phyloP scores from a whole-genome alignment of 768 basidiomycete species.

The Symmetrospora coprosmae region DNA sequence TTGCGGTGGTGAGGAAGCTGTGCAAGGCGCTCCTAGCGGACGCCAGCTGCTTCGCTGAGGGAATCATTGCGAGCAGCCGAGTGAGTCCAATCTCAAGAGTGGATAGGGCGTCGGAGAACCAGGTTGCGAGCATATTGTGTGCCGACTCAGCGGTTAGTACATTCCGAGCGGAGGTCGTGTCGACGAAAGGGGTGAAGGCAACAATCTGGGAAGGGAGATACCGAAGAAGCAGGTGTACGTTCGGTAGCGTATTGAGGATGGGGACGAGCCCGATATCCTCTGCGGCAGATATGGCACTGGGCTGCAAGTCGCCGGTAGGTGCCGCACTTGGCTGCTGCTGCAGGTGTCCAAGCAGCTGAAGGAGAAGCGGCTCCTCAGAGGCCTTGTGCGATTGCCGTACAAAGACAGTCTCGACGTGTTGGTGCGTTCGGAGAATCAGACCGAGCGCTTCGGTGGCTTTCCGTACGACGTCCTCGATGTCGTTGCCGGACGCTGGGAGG shows the following conservation, averaged over 20 bases:
- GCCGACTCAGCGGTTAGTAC: background rate
- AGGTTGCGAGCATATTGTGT: background rate
- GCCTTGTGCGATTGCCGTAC: background rate
- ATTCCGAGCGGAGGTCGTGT: background rate
- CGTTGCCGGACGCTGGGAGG: background rate
- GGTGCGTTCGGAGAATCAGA: conserved; percentile 13
- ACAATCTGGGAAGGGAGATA: conserved; percentile 29
- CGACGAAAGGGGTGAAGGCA: conserved; percentile 23
- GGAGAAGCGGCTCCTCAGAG: conserved; percentile 1
- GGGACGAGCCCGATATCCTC: conserved; percentile 17
- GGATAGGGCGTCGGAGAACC: conserved; percentile 3
- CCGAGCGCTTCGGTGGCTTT: conserved; percentile 18
- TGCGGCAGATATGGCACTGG: background rate
- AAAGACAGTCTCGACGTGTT: background rate
- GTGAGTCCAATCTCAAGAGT: background rate
- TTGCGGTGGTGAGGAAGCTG: background rate
- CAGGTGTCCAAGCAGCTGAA: conserved; percentile 8
- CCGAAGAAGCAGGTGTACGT: conserved; percentile 25
- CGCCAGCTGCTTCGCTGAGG: conserved; percentile 10
- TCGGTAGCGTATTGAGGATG: conserved; percentile 27
- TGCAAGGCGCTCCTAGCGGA: conserved; percentile 8
- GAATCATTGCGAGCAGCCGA: background rate
- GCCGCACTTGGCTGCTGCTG: conserved; percentile 2
- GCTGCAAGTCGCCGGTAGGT: background rate
- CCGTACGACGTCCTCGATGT: conserved; percentile 20